Evolutionary conservation across 1,284 basidiomycete genomes (phyloP).

Genomic region (Ganoderma resinaceum): DNA sequence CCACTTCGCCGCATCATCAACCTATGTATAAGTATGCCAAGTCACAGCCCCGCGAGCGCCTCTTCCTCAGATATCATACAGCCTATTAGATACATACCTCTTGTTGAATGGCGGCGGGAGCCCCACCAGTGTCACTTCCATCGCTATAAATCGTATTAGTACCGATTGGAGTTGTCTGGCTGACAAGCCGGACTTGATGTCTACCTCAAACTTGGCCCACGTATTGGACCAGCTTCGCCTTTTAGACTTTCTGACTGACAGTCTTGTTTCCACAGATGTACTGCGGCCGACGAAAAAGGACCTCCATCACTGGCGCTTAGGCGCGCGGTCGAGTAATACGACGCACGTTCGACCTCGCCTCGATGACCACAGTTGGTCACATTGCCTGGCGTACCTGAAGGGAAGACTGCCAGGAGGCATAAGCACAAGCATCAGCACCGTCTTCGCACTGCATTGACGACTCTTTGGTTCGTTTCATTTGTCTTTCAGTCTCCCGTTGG

Average conservation of each 20-base stretch:
- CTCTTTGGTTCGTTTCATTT: background rate
- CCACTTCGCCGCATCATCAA: background rate
- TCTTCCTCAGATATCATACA: background rate
- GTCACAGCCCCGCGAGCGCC: background rate
- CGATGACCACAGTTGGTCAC: background rate
- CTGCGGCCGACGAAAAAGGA: background rate
- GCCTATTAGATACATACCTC: background rate
- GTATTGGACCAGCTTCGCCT: too few relatives aligned
- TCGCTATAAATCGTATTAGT: background rate
- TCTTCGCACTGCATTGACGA: background rate
- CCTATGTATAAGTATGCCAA: too few relatives aligned
- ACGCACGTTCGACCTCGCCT: constrained; percentile 6
- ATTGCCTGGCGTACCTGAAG: background rate
- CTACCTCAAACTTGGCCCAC: background rate
- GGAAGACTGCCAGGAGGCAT: background rate
- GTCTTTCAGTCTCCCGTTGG: background rate
- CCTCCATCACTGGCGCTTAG: background rate
- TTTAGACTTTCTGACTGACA: background rate
- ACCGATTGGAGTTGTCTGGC: background rate
- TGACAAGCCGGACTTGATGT: background rate
- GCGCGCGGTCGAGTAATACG: background rate
- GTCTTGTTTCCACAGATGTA: background rate
- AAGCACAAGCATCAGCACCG: background rate
- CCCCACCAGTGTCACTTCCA: background rate
- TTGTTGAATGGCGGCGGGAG: background rate